Evolutionary conservation across 2,329 filamentous ascomycete species (phyloP), one percentile per base, ranked within the genome.

Genomic region (Colletotrichum tabaci): DNA sequence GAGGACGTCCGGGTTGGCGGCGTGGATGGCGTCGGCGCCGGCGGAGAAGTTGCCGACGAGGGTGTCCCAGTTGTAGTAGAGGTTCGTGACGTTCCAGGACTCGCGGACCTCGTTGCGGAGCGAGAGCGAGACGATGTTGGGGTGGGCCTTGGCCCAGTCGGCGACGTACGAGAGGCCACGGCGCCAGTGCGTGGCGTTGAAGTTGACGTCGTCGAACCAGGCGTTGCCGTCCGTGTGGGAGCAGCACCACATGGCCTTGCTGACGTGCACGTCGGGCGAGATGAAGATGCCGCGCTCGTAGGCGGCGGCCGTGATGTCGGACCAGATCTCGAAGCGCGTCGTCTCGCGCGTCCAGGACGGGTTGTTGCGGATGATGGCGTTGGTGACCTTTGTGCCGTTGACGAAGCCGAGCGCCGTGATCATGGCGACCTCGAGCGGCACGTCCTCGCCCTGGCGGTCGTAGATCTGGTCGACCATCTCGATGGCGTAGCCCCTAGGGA

Each of bases 91-190:
- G 26, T 84, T 77, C 65, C 86, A 81, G 61, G 83, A 80, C 73
- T 82, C 82, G 61, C 87, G 85, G 35, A 90, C 80, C 80, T 90
- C 89, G 80, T 91, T 91, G 75, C 89, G 87, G 53, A 91, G 84
- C 5, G 85, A 85, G 26, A 71, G 49, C 8, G 71, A 71, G 47
- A 71, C 68, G 63, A 71, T 56, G 42, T 71, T 71, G 63, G 71
- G 71, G 76, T 85, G 84, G 15, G 75, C 74, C 50, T 80, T 77
- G 12, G 82, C 82, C 82, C 85, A 85, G 21, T 79, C 73, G 68
- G 76, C 84, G 77, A 91, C 88, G 75, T 86, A 88, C 1, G 81
- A 79, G 44, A 89, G 82, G 2, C 88, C 88, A 23, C 88, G 84
- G 50, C 82, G 83, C 89, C 89, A 91, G 30, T 87, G 87, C 1